Evolutionary conservation across 257 asterid genomes (phyloP), one percentile per base, ranked within the genome.

Genomic region (Lantana camara): DNA sequence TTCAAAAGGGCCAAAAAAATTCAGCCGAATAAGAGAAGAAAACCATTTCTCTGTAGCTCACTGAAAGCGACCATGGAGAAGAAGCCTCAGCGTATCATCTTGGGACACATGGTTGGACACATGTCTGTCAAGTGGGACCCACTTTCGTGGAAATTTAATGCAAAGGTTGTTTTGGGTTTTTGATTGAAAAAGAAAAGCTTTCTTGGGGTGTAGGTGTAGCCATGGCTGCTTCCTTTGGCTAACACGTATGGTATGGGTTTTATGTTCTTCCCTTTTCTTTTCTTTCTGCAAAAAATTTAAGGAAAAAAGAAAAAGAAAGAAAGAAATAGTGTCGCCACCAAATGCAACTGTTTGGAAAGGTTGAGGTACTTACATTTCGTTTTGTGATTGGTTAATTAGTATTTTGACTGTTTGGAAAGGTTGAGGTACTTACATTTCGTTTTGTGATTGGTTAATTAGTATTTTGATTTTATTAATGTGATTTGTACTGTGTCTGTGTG

Each of bases 351-450:
- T 75, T 78, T 69, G 59, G 47, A 42, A 61, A 63, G 70, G 77
- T 82, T 75, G 73, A 56, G 85, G 75, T 78, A 71, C 82, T 73
- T 47, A 60, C 58, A 35, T 35, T 44, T 44, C 49, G 53, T 34
- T 13, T 17, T 56, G 2, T 51, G 29, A 17, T 54, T 64, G 72
- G 71, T 65, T 67, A 56, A 27, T 27, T n/a, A n/a, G n/a, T n/a
- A n/a, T n/a, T n/a, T n/a, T n/a, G n/a, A 62, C 65, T 48, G 75
- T 75, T 78, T 69, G 59, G 47, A 42, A 61, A 63, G 70, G 77
- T 82, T 75, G 73, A 56, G 85, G 75, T 78, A 71, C 82, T 73
- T 47, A 60, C 58, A 35, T 35, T 44, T 44, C 49, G 53, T 34
- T 13, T 17, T 56, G 2, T 51, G 29, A 17, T 54, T 64, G 72